These are phyloP conservation scores for Geotrichum candidum DNA, from an alignment of 1,139 yeast genomes.

Conservation along the genomic window DNA sequence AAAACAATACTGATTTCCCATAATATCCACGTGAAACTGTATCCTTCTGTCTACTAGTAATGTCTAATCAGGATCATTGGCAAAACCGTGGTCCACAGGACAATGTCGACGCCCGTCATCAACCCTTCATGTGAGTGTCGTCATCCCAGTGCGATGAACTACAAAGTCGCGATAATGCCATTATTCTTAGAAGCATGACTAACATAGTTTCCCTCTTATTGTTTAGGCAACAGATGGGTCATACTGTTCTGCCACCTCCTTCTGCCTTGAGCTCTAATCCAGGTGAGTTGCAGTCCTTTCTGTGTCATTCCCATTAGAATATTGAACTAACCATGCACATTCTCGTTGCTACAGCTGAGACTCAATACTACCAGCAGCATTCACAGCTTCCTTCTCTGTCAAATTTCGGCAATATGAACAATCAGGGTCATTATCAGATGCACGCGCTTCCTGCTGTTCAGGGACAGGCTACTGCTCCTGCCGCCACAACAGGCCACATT, in stretches of 20 bases:
- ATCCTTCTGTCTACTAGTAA: not conserved
- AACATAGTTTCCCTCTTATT: not conserved
- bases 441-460: slow-evolving; percentile 24
- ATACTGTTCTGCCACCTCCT: slow-evolving; percentile 33
- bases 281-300: slow-evolving; percentile 16
- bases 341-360: slow-evolving; percentile 10
- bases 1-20: not conserved
- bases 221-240: slow-evolving; percentile 26
- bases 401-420: slow-evolving; percentile 11
- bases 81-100: slow-evolving; percentile 12
- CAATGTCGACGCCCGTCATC: slow-evolving; percentile 6
- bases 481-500: slow-evolving; percentile 11
- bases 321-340: not conserved
- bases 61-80: slow-evolving; percentile 18
- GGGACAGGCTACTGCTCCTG: slow-evolving; percentile 22
- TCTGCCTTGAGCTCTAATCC: slow-evolving; percentile 23
- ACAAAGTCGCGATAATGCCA: not conserved
- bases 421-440: slow-evolving; percentile 7
- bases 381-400: slow-evolving; percentile 56
- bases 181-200: not conserved
- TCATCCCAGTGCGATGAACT: not conserved
- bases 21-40: not conserved
- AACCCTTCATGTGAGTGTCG: slow-evolving; percentile 23
- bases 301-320: not conserved
- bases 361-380: slow-evolving; percentile 31